Base-by-base conservation (phyloP, 306 rosid genomes). In the Delonix regia region DNA sequence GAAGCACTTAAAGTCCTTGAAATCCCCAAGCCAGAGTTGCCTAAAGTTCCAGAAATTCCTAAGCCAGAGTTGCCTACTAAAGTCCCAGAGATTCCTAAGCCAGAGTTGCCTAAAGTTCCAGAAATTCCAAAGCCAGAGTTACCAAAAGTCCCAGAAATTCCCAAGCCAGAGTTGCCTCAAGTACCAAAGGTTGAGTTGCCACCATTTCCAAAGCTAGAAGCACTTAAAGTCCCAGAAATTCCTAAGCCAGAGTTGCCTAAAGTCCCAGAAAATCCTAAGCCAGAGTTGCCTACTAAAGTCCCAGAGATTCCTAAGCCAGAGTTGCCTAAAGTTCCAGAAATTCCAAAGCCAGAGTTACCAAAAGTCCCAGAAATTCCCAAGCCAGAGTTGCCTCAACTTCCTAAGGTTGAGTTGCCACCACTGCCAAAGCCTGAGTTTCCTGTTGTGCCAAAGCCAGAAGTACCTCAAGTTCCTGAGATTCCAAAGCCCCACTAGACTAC, bases 241-340 rank as follows among this genome's bases (percentile, higher is more conserved):
- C 64, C 36, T 1, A 57, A 57, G 7, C 60, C 27, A 2, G 11
- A 41, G 8, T 2, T 41, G 7, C 45, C 45, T 41, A 41, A 41
- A 9, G 45, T 41, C 8, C 45, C 10, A 13, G 39, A 38, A 5
- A 5, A 13, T 10, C 49, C 49, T 0, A 44, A 44, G 49, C 49
- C 49, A 2, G 49, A 44, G 49, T 12, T 44, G 2, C 49, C 49
- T 13, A 16, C 49, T 44, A 61, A 61, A 30, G 49, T 44, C 16
- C 36, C 65, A 27, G 42, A 60, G 28, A 61, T 61, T 61, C 67
- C 67, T 12, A 59, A 25, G 65, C 66, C 66, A 27, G 39, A 60
- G 12, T 13, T 61, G 8, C 41, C 22, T 5, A 61, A 61, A 28
- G 21, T 61, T 0, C 42, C 42, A 0, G 22, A 61, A 16, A 16